A percentile compares a stretch with the other conserved stretches of the same genome.
Evolutionary conservation across 208 protist genomes (phyloP).

Genomic region (Perkinsela sp.): DNA sequence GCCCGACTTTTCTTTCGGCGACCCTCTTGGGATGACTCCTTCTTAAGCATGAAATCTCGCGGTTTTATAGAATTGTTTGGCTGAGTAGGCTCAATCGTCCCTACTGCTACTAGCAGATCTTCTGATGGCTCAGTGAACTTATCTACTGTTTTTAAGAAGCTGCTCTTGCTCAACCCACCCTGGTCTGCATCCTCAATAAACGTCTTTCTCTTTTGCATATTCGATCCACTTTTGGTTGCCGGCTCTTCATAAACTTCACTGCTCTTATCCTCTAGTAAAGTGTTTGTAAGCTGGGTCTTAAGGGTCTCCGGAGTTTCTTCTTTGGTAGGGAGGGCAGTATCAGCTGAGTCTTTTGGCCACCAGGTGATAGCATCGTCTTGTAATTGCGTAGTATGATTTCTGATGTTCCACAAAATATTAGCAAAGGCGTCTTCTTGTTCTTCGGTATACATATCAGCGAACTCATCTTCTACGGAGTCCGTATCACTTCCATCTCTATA

Average conservation of each 20-base stretch:
- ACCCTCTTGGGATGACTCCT: neutral
- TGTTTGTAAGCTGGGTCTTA: neutral
- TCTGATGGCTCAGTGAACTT: neutral
- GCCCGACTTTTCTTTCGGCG: neutral
- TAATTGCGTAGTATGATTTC: neutral
- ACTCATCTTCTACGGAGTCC: neutral
- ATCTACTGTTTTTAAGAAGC: neutral
- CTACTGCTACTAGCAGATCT: neutral
- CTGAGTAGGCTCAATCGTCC: neutral
- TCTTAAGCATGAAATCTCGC: neutral
- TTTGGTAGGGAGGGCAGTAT: neutral
- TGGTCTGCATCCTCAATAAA: neutral
- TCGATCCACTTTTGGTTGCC: neutral
- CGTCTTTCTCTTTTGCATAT: neutral
- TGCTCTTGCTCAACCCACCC: neutral
- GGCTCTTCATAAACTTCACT: neutral
- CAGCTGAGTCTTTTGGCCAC: neutral
- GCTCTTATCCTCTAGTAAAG: no score
- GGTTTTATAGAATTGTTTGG: neutral
- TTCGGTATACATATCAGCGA: neutral
- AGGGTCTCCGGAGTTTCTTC: neutral
- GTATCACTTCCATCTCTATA: neutral
- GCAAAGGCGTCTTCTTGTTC: neutral
- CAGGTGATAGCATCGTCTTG: neutral
- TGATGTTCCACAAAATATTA: neutral